These are phyloP conservation scores for Trichoderma orchidacearum DNA, from an alignment of 495 filamentous ascomycete species.

Conservation along the genomic window DNA sequence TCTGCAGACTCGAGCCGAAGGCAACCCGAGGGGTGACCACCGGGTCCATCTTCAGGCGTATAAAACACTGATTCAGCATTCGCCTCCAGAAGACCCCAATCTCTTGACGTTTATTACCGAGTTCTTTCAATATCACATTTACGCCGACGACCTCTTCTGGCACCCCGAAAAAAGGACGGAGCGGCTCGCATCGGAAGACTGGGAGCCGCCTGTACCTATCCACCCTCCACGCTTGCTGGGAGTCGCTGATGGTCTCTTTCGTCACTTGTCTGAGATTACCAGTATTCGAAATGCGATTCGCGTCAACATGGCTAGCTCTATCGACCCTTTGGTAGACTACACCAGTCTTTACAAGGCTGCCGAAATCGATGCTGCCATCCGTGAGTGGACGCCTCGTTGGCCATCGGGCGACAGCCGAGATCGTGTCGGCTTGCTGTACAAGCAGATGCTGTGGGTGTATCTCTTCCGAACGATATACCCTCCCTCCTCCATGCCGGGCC, in stretches of 20 bases:
- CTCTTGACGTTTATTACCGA: slow-evolving; percentile 76
- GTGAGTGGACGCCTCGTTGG: slow-evolving; percentile 62
- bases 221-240: slow-evolving; percentile 68
- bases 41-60: slow-evolving; percentile 69
- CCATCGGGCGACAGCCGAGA: slow-evolving; percentile 57
- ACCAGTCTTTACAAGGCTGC: slow-evolving; percentile 58
- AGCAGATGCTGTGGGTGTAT: slow-evolving; percentile 86
- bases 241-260: slow-evolving; percentile 77
- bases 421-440: slow-evolving; percentile 67
- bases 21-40: slow-evolving; percentile 65
- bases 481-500: slow-evolving; percentile 19
- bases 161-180: slow-evolving; percentile 41
- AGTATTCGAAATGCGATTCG: slow-evolving; percentile 67
- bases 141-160: slow-evolving; percentile 66
- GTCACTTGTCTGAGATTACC: slow-evolving; percentile 68
- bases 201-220: slow-evolving; percentile 56
- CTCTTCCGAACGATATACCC: slow-evolving; percentile 74
- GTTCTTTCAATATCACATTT: slow-evolving; percentile 86
- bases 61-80: slow-evolving; percentile 48
- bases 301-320: slow-evolving; percentile 42
- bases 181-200: slow-evolving; percentile 40
- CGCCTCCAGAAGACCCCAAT: slow-evolving; percentile 45
- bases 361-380: slow-evolving; percentile 63
- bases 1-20: slow-evolving; percentile 67
- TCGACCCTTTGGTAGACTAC: slow-evolving; percentile 64